These are phyloP conservation scores for Calonectria hawksworthii DNA, from an alignment of 2,329 filamentous ascomycete genomes.

Conservation along the genomic window DNA sequence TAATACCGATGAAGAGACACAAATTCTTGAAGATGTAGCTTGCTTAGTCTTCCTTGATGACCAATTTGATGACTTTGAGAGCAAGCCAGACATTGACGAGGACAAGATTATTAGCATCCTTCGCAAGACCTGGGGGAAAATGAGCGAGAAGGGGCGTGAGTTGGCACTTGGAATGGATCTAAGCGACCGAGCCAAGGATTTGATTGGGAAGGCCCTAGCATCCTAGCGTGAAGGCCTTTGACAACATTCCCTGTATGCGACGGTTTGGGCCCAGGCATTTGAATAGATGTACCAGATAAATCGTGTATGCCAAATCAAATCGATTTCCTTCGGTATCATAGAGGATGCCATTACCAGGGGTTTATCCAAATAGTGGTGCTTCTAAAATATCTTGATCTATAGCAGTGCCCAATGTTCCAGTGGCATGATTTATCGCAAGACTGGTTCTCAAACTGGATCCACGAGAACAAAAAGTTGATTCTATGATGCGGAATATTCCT, in stretches of 20 bases:
- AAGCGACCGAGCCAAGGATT: conserved; percentile 70
- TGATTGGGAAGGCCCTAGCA: conserved; percentile 75
- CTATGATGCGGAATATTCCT: background rate
- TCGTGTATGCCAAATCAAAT: background rate
- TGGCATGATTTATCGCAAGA: background rate
- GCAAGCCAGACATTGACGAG: conserved; percentile 75
- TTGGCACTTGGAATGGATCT: conserved; percentile 77
- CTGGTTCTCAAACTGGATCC: no score
- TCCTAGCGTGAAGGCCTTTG: conserved; percentile 20
- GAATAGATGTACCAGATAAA: background rate
- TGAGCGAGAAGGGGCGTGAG: conserved; percentile 73
- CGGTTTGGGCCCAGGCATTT: background rate
- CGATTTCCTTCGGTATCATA: background rate
- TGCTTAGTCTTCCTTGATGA: conserved; percentile 91
- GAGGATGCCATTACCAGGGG: background rate
- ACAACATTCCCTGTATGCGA: background rate
- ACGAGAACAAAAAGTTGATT: background rate
- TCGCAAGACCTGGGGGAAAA: conserved; percentile 83
- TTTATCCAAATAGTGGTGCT: background rate
- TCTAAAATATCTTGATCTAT: no score
- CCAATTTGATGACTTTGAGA: conserved; percentile 86
- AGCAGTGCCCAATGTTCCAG: background rate
- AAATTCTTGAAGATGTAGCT: conserved; percentile 86
- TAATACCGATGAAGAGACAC: conserved; percentile 71
- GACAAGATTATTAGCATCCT: conserved; percentile 81